phyloP scores from a whole-genome alignment of 2,329 filamentous ascomycete species.

The Moelleriella libera region DNA sequence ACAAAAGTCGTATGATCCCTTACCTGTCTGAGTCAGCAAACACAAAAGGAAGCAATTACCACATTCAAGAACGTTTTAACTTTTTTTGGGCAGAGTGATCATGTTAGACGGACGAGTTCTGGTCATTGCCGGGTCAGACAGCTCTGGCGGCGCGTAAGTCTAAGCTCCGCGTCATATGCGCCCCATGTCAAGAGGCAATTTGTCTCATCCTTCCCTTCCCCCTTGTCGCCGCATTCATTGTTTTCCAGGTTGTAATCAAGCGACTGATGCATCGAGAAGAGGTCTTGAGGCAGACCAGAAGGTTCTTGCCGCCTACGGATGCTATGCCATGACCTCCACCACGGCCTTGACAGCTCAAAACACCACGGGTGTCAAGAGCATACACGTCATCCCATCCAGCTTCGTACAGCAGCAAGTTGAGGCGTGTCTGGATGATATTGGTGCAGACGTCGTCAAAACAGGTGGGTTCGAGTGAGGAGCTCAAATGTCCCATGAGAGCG shows the following conservation, averaged over 20 bases:
- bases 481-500: not conserved
- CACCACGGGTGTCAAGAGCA: conserved; percentile 67
- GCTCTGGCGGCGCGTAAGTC: conserved; percentile 71
- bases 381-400: conserved; percentile 62
- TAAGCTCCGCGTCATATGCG: not conserved
- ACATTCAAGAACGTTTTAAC: too few relatives aligned
- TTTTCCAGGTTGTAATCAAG: not conserved
- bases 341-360: conserved; percentile 95
- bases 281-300: conserved; percentile 95
- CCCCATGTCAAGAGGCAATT: not conserved
- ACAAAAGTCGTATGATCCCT: too few relatives aligned
- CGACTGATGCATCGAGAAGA: conserved; percentile 27
- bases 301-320: conserved; percentile 79
- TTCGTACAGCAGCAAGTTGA: conserved; percentile 82
- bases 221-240: too few relatives aligned
- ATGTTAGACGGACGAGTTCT: conserved; percentile 40
- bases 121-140: conserved; percentile 79
- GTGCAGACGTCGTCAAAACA: conserved; percentile 81
- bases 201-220: too few relatives aligned
- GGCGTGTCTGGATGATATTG: conserved; percentile 70
- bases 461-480: conserved; percentile 35
- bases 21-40: too few relatives aligned
- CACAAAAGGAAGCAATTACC: too few relatives aligned
- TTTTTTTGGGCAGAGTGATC: not conserved
- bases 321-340: conserved; percentile 92